Conservation (phyloP, 352 stramenopile genomes). For the Phytophthora lateralis region DNA sequence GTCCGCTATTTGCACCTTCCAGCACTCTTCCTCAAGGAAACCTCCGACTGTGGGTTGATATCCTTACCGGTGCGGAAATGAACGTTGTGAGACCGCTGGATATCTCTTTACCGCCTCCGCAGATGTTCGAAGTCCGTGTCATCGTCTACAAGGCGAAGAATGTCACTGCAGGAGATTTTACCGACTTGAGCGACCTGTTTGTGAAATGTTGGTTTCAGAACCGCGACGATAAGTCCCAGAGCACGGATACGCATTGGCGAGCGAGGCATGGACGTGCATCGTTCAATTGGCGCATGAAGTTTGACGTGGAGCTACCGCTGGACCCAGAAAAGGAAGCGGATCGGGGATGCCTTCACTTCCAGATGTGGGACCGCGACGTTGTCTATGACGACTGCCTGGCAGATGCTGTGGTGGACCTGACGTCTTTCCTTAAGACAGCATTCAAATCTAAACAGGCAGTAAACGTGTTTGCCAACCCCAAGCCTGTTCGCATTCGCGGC, state of each 20-base stretch:
- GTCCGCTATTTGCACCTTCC: conserved; percentile 71
- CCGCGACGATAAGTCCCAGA: conserved; percentile 68
- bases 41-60: conserved; percentile 90
- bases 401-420: conserved; percentile 74
- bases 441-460: conserved; percentile 73
- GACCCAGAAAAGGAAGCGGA: conserved; percentile 72
- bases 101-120: conserved; percentile 75
- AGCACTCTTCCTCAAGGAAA: conserved; percentile 74
- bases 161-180: conserved; percentile 83
- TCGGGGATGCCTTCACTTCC: conserved; percentile 73
- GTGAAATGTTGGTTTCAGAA: conserved; percentile 90
- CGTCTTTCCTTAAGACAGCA: conserved; percentile 63
- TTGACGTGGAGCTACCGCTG: conserved; percentile 83
- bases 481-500: conserved; percentile 54
- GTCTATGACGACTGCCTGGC: conserved; percentile 80
- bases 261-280: conserved; percentile 84
- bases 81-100: conserved; percentile 72
- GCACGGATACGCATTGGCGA: conserved; percentile 93
- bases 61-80: conserved; percentile 79
- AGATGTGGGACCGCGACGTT: conserved; percentile 84
- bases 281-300: conserved; percentile 95
- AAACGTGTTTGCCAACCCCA: conserved; percentile 80
- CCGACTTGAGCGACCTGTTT: conserved; percentile 91
- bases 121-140: conserved; percentile 91
- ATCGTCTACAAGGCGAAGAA: conserved; percentile 93